phyloP scores from a whole-genome alignment of 306 rosid species.

The Sechiopsis laciniata region DNA sequence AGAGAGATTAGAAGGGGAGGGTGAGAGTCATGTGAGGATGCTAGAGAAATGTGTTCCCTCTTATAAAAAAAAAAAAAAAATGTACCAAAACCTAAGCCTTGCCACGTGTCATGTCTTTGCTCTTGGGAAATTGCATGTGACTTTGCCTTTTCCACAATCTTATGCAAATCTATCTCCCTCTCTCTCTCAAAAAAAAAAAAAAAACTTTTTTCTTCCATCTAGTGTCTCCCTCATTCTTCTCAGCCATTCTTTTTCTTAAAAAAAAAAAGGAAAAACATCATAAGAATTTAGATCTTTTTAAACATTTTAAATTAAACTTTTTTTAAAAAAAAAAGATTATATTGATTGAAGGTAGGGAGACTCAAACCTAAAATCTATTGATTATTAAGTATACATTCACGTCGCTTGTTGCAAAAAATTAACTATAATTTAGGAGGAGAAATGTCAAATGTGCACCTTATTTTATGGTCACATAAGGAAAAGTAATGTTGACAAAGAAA shows the following conservation, averaged over 20 bases:
- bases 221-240: background rate
- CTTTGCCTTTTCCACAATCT: constrained; percentile 29
- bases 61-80: background rate
- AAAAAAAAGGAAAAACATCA: too few species aligned
- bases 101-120: constrained; percentile 73
- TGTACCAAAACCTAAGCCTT: constrained; percentile 20
- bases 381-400: too few species aligned
- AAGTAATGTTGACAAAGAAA: background rate
- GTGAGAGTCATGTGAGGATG: constrained; percentile 54
- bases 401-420: too few species aligned
- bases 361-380: too few species aligned
- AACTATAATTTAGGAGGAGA: background rate
- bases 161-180: constrained; percentile 17
- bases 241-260: background rate
- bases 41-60: constrained; percentile 35
- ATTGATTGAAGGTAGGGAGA: too few species aligned
- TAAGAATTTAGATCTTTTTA: too few species aligned
- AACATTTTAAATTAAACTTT: too few species aligned
- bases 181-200: background rate
- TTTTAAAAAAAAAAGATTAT: too few species aligned
- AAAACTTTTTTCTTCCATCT: background rate
- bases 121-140: constrained; percentile 68
- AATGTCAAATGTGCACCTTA: background rate
- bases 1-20: constrained; percentile 18
- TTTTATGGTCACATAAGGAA: background rate